A percentile compares a stretch with the other conserved stretches of the same genome.
Evolutionary conservation across 345 rosid species (phyloP).

Genomic region (Lumnitzera littorea): DNA sequence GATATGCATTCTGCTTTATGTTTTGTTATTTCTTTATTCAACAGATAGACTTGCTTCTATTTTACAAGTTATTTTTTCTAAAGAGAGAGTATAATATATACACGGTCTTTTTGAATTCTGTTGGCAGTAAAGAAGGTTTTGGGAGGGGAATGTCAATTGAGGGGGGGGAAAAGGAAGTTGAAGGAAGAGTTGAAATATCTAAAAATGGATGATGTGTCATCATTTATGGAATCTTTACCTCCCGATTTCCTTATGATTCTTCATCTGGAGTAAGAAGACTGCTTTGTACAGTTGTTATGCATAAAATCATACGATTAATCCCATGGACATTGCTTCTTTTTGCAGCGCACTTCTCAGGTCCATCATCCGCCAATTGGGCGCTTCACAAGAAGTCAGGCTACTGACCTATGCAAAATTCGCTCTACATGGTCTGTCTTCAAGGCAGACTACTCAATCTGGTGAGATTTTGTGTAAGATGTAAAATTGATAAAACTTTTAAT

Average conservation of each 20-base stretch:
- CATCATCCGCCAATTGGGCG: constrained; percentile 42
- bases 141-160: constrained; percentile 60
- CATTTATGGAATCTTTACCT: constrained; percentile 85
- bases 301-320: background rate
- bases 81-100: background rate
- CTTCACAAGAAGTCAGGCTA: constrained; percentile 54
- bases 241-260: constrained; percentile 62
- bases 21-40: background rate
- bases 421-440: constrained; percentile 46
- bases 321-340: constrained; percentile 6
- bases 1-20: too few relatives aligned
- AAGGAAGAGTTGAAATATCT: constrained; percentile 61
- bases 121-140: constrained; percentile 60
- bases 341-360: constrained; percentile 73
- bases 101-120: background rate
- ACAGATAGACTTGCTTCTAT: background rate
- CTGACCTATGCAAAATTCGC: constrained; percentile 65
- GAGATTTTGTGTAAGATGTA: constrained; percentile 2
- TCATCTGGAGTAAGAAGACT: constrained; percentile 55
- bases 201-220: constrained; percentile 70
- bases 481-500: too few relatives aligned
- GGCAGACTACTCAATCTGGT: constrained; percentile 35
- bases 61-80: background rate
- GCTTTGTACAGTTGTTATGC: too few relatives aligned
- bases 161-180: constrained; percentile 58